Evolutionary conservation across 306 rosid genomes (phyloP), one percentile per base, ranked within the genome.

Genomic region (Lotus japonicus): DNA sequence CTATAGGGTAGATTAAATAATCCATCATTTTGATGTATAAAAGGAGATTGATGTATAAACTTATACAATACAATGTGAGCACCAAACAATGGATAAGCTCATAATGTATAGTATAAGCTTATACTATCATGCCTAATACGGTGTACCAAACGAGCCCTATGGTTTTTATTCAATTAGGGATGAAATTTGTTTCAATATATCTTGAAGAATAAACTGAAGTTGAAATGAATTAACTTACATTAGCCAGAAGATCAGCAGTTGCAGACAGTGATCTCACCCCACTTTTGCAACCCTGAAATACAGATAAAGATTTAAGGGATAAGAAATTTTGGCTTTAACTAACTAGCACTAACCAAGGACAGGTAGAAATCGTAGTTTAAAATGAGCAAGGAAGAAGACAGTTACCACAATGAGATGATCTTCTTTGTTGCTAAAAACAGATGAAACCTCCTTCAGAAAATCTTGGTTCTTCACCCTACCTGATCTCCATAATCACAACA

Each of bases 211-310:
- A n/a, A 48, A 46, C 4, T 38, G 39, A 44, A 13, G 14, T 3
- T 56, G 55, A 46, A 66, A 36, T 55, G 44, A 64, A 18, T 17
- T 58, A 54, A 81, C 98, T 82, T 68, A 94, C 98, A 51, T 80
- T 73, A 38, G 75, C 76, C 1, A 58, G 71, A 79, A 94, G 87
- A 54, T 86, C 97, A 48, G 81, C 17, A 36, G 87, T 38, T 64
- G 98, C 98, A 59, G 28, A 58, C 14, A 85, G 60, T 59, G 98
- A 94, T 80, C 97, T 79, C 28, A 81, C 80, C 50, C 98, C 98
- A 66, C 83, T 79, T 74, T 84, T 83, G 44, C 98, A 94, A 71
- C 97, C 97, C 98, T 94, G 45, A 15, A 64, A 69, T 23, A 11
- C 42, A 78, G 19, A 70, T 31, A 31, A 1, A 31, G 2, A 31